phyloP scores from a whole-genome alignment of 257 asterid genomes.

The Solanum acaule region DNA sequence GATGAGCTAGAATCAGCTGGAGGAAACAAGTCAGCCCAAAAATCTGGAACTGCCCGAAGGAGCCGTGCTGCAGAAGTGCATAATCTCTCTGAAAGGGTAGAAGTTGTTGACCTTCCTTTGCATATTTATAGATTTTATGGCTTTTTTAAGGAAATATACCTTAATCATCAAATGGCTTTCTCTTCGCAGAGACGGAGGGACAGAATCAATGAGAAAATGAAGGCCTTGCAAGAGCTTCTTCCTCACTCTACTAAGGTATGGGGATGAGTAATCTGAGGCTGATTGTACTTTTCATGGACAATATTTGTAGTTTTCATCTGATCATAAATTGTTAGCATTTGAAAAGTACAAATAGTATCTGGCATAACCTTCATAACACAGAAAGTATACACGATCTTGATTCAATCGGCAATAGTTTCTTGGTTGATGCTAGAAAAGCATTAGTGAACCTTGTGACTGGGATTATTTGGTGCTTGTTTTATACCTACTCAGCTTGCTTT shows the following conservation, averaged over 20 bases:
- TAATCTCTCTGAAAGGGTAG: constrained; percentile 84
- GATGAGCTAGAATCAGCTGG: constrained; percentile 50
- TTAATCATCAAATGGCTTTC: not conserved
- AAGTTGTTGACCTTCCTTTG: not conserved
- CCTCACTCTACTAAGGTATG: constrained; percentile 79
- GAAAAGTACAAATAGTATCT: not conserved
- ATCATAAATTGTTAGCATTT: not conserved
- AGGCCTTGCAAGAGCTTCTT: constrained; percentile 77
- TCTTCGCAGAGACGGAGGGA: constrained; percentile 62
- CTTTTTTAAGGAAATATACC: not conserved
- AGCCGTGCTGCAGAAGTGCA: constrained; percentile 86
- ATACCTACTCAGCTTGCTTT: not conserved
- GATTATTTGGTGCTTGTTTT: not conserved
- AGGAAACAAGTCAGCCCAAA: constrained; percentile 44
- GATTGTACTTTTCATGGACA: not conserved
- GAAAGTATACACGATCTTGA: not conserved
- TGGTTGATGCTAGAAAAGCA: not conserved
- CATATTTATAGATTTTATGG: not conserved
- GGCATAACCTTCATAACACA: not conserved
- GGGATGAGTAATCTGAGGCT: not conserved
- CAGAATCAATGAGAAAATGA: constrained; percentile 85
- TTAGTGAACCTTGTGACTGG: not conserved
- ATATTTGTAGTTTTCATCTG: not conserved
- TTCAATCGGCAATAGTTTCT: not conserved
- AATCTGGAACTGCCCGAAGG: constrained; percentile 46